Evolutionary conservation across 805 yeast genomes (phyloP).

Genomic region (Candida parachauliodes): DNA sequence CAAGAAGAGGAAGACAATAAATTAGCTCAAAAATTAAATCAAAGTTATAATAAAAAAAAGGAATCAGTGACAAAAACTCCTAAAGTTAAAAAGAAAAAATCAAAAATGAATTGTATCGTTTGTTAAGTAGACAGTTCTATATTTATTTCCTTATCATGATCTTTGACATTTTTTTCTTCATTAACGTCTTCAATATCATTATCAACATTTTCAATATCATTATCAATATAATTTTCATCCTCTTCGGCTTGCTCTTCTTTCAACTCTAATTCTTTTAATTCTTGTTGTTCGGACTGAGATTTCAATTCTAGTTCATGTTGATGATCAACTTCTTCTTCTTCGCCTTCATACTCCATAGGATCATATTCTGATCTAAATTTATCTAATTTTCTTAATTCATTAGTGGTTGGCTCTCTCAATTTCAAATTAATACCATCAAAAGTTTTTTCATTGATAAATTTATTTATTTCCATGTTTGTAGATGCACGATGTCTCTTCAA

Average conservation of each 20-base stretch:
- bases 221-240: constrained; percentile 12
- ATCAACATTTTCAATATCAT: not conserved
- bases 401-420: constrained; percentile 69
- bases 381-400: constrained; percentile 67
- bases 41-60: constrained; percentile 20
- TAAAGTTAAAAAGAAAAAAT: constrained; percentile 13
- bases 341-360: constrained; percentile 73
- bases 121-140: constrained; percentile 12
- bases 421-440: constrained; percentile 59
- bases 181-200: constrained; percentile 10
- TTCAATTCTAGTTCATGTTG: constrained; percentile 19
- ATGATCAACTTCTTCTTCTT: constrained; percentile 41
- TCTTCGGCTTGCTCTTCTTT: constrained; percentile 22
- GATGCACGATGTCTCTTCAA: constrained; percentile 82
- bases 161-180: constrained; percentile 12
- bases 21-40: constrained; percentile 45
- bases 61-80: constrained; percentile 3
- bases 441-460: constrained; percentile 53
- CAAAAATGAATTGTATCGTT: constrained; percentile 21
- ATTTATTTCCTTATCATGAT: constrained; percentile 5
- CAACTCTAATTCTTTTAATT: constrained; percentile 26
- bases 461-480: constrained; percentile 48
- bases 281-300: not conserved
- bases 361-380: constrained; percentile 64
- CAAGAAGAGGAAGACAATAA: constrained; percentile 58